Evolutionary conservation across 2,329 filamentous ascomycete species (phyloP), one percentile per base, ranked within the genome.

Genomic region (Fusarium coffeatum): DNA sequence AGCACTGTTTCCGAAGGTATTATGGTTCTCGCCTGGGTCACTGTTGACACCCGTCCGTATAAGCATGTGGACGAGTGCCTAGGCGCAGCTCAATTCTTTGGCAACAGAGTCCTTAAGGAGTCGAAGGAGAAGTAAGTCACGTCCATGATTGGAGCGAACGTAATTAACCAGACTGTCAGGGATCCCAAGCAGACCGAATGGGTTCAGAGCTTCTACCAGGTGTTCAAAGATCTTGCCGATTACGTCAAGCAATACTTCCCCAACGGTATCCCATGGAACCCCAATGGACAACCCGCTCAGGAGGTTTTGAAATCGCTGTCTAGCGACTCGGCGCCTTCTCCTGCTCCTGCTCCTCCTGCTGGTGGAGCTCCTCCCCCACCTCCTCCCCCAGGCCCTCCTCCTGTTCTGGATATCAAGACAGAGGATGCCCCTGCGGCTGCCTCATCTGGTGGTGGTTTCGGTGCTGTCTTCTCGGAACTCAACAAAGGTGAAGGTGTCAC

Each of bases 401-500:
- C 90, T 4, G 86, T 89, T 42, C 84, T 90, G 27, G 87, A 91
- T 56, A 84, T 88, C 72, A 85, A 86, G 69, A 82, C 86, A 8
- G 78, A 83, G 55, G 40, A 61, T 11, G 71, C 75, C 10, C 68
- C 74, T 12, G 59, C 69, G 12, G 62, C 74, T 10, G 55, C 85
- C 16, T 78, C 85, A 13, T 77, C 85, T 5, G 94, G 95, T 59
- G 94, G 95, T 59, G 94, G 95, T 58, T 89, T 97, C 80, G 89
- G 90, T 23, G 94, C 95, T 25, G 94, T 99, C 5, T 99, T 99
- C 79, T 91, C 91, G 42, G 92, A 98, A 72, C 84, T 99, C 55
- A 98, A 98, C 82, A 91, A 92, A 78, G 96, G 96, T 60, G 89
- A 93, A 64, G 86, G 88, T n/a, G 93, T 99, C 64, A 99, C 96